Evolutionary conservation across 371 early-diverging fungal genomes (phyloP).

Genomic region (Zancudomyces culisetae): DNA sequence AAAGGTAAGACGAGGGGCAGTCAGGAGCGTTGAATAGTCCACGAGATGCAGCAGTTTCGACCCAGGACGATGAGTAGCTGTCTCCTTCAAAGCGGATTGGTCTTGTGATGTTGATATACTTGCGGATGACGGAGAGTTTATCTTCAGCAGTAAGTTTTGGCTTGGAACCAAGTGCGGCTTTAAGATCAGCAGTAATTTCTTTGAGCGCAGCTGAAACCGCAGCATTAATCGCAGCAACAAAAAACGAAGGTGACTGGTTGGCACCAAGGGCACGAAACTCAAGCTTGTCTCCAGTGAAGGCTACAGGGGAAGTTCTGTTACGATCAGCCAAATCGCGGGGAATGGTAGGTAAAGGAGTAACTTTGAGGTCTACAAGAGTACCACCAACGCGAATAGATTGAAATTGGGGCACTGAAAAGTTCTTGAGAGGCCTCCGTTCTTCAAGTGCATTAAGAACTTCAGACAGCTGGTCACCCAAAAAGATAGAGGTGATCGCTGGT

Average conservation of each 20-base stretch:
- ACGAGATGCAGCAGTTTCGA: conserved; percentile 56
- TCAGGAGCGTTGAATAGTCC: conserved; percentile 83
- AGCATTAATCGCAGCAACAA: conserved; percentile 77
- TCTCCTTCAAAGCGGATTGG: conserved; percentile 90
- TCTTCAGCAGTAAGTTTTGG: conserved; percentile 62
- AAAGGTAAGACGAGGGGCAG: conserved; percentile 69
- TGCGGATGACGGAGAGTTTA: conserved; percentile 64
- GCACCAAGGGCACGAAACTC: conserved; percentile 98
- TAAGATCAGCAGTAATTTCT: conserved; percentile 50
- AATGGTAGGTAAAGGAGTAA: conserved; percentile 75
- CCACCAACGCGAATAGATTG: conserved; percentile 85
- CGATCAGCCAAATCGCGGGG: conserved; percentile 93
- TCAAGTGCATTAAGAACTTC: conserved; percentile 84
- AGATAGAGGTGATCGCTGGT: conserved; percentile 88
- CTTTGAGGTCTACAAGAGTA: conserved; percentile 85
- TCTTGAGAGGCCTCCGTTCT: conserved; percentile 63
- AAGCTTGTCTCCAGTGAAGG: conserved; percentile 98
- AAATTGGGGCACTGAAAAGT: conserved; percentile 59
- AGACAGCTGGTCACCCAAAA: conserved; percentile 85
- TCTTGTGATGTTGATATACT: conserved; percentile 66
- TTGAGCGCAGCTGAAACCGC: conserved; percentile 71
- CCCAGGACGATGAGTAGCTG: conserved; percentile 75
- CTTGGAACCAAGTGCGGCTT: conserved; percentile 56
- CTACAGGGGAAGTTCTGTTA: conserved; percentile 96
- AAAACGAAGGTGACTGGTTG: conserved; percentile 92